Base-by-base conservation (phyloP, 352 stramenopile genomes). In the Globisporangium sylvaticum region DNA sequence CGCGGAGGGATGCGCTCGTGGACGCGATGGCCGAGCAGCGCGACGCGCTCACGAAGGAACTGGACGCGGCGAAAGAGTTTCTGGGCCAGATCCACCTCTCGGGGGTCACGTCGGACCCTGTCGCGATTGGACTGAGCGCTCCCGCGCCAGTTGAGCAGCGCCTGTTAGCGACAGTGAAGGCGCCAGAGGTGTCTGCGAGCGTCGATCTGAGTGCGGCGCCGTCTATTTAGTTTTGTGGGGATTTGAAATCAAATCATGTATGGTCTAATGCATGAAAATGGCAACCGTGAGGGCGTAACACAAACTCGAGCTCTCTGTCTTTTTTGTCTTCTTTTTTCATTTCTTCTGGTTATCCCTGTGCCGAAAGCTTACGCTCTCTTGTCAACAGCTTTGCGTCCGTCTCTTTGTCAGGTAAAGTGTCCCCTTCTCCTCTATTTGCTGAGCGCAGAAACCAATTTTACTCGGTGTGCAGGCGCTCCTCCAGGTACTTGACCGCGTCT, bases 401-500 rank as follows among this genome's bases (percentile, higher is more conserved):
- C n/a, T n/a, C n/a, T n/a, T n/a, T n/a, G n/a, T n/a, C n/a, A n/a
- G n/a, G n/a, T n/a, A n/a, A n/a, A n/a, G n/a, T n/a, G n/a, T n/a
- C n/a, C 9, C 34, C 64, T 29, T 29, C 46, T 18, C 54, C 46
- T 65, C 62, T 67, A 70, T 34, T 46, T 4, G 8, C 22, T 31
- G 55, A 18, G 55, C 54, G 18, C 14, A 34, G 56, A 56, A 20
- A 32, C 2, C 27, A 59, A 55, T 65, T 65, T 63, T 91, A 94
- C 73, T 95, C 88, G 32, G 88, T 78, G 78, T 93, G 84, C 69
- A 95, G 79, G 72, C 88, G 84, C 55, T 94, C 79, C 72, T 95
- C 88, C 48, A 95, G 78, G 75, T 95, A 95, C 83, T 94, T 94
- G 74, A 91, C 84, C 31, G 88, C 83, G 65, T 94, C 87, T 62